A percentile compares a stretch with the other conserved stretches of the same genome.
Evolutionary conservation across 2,329 filamentous ascomycete species (phyloP).

Genomic region (Beauveria bassiana): DNA sequence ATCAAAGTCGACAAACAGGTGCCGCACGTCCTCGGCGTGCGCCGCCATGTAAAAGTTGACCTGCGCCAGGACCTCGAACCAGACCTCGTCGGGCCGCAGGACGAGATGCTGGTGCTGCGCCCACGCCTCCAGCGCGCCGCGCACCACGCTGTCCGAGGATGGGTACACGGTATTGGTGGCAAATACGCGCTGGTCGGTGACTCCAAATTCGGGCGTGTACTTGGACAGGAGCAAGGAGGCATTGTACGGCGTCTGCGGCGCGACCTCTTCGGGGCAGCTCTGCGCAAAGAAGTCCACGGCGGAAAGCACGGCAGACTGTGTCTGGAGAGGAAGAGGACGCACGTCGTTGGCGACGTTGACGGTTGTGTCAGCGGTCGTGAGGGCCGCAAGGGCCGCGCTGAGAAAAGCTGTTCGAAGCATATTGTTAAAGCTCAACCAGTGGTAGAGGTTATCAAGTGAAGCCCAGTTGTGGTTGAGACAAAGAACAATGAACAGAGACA

Average conservation of each 20-base stretch:
- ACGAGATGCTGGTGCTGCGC: constrained; percentile 40
- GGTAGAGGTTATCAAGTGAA: neutral
- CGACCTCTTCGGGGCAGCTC: constrained; percentile 28
- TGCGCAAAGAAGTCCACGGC: constrained; percentile 22
- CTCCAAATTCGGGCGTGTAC: constrained; percentile 15
- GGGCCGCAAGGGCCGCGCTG: constrained; percentile 11
- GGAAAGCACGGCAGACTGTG: constrained; percentile 18
- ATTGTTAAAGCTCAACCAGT: neutral
- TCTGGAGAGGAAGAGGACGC: constrained; percentile 20
- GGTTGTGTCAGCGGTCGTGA: constrained; percentile 9
- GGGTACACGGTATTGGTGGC: constrained; percentile 18
- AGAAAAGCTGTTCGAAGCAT: constrained; percentile 9
- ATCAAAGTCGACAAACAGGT: constrained; percentile 37
- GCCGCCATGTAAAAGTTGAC: constrained; percentile 42
- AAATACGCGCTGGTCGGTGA: constrained; percentile 10
- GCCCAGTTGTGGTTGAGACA: neutral
- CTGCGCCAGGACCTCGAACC: constrained; percentile 46
- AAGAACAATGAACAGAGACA: neutral
- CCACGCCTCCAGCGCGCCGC: constrained; percentile 39
- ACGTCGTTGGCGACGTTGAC: constrained; percentile 22
- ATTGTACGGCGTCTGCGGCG: constrained; percentile 15
- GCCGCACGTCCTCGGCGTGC: constrained; percentile 37
- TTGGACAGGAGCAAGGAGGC: constrained; percentile 24
- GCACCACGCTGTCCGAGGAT: constrained; percentile 34
- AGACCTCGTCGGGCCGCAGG: constrained; percentile 46